Base-by-base conservation (phyloP, 2,329 filamentous ascomycete species). In the Colletotrichum chrysophilum region DNA sequence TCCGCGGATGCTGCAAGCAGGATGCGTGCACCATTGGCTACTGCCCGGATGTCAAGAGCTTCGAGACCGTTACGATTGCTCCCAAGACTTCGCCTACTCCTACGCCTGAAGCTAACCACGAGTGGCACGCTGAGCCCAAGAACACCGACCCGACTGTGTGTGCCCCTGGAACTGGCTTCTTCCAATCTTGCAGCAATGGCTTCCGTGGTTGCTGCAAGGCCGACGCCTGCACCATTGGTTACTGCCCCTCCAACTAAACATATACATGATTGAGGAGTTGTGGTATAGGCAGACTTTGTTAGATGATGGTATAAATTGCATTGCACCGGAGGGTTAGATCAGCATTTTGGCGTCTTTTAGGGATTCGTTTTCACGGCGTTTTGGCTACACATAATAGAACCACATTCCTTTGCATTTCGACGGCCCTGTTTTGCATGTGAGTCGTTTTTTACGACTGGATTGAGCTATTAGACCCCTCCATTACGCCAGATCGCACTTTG, bases 201-300 rank as follows among this genome's bases (percentile, higher is more conserved):
- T 76, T 76, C 67, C 64, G 67, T 18, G 75, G 75, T 1, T 76
- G 75, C 71, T 75, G 71, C 71, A 71, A 70, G 38, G 12, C 21
- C 2, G 75, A 76, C 14, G 75, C 75, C 30, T 76, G 75, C 64
- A 28, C 61, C 26, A n/a, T 68, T 13, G 75, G 75, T 43, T 68
- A 71, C 72, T 76, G 76, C 60, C 69, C 74, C 18, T 62, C 76
- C 62, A 67, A 71, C 52, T 75, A 75, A 28, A 13, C 21, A 36
- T 8, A 21, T 30, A 7, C 8, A 16, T 32, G 26, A 55, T 81
- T 0, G 3, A 18, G 38, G 56, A 9, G 24, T 58, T 58, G 26
- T 28, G 55, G 24, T 16, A 58, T 3, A 9, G 43, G 2, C 3
- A 3, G 32, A n/a, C 2, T 21, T 52, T 52, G 43, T 21, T 13